These are phyloP conservation scores for Rhodotorula mucilaginosa DNA, from an alignment of 1,284 basidiomycete genomes.

Conservation along the genomic window DNA sequence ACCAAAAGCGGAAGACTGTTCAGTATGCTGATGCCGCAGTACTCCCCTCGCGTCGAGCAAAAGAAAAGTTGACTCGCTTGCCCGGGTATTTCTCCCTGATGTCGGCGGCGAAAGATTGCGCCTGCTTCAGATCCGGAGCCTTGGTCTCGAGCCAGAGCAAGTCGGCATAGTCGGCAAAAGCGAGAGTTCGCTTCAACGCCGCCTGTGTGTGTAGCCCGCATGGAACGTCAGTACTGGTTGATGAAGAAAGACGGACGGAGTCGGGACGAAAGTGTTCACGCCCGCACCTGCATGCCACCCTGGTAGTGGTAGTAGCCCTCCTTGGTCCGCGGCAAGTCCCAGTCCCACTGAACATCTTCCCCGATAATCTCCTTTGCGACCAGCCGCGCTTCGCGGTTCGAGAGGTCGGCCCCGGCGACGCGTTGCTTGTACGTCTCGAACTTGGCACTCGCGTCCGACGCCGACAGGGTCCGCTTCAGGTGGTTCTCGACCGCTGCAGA, in stretches of 20 bases:
- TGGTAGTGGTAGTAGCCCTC: constrained; percentile 90
- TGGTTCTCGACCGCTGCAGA: constrained; percentile 50
- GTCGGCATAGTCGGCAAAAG: constrained; percentile 78
- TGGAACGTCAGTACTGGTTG: neutral
- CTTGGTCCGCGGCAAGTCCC: constrained; percentile 78
- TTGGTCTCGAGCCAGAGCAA: constrained; percentile 89
- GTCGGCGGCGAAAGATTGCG: constrained; percentile 70
- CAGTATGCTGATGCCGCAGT: neutral
- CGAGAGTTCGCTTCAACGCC: constrained; percentile 75
- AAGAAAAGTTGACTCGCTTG: constrained; percentile 54
- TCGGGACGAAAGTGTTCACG: constrained; percentile 39
- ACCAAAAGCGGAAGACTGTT: neutral
- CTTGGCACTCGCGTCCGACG: constrained; percentile 60
- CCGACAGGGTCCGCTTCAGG: constrained; percentile 55
- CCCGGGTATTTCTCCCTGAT: constrained; percentile 70
- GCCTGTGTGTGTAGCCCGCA: constrained; percentile 50
- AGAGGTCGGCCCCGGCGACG: constrained; percentile 59
- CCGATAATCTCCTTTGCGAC: constrained; percentile 72
- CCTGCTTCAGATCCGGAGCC: constrained; percentile 74
- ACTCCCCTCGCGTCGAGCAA: neutral
- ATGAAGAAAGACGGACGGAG: no score
- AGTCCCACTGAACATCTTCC: constrained; percentile 74
- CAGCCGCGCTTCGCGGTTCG: constrained; percentile 68
- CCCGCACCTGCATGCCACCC: constrained; percentile 68
- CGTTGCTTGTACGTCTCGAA: constrained; percentile 62